phyloP scores from a whole-genome alignment of 2,329 filamentous ascomycete species.

The Talaromyces rugulosus region DNA sequence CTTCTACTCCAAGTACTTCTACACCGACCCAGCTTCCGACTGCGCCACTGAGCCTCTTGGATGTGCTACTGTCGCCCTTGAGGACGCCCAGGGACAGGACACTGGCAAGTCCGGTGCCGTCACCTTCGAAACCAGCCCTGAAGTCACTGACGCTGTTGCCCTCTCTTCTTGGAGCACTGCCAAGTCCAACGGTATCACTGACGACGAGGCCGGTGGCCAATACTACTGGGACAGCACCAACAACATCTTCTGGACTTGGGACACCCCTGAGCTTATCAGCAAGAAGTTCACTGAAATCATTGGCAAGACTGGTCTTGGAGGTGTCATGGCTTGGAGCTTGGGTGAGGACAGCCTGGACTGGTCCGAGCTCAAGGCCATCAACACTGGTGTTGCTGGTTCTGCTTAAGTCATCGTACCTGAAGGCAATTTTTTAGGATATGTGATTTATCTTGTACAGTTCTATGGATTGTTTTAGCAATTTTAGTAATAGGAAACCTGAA shows the following conservation, averaged over 20 bases:
- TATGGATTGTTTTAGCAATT: background rate
- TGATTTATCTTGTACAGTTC: background rate
- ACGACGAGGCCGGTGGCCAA: slow-evolving; percentile 57
- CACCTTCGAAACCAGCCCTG: slow-evolving; percentile 43
- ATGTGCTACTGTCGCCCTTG: slow-evolving; percentile 57
- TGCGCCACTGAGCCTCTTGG: slow-evolving; percentile 50
- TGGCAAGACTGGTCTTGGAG: slow-evolving; percentile 55
- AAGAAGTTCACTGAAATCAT: slow-evolving; percentile 62
- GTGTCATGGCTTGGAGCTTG: slow-evolving; percentile 71
- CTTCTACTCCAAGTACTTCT: slow-evolving; percentile 67
- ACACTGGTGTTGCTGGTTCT: slow-evolving; percentile 22
- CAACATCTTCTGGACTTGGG: slow-evolving; percentile 70
- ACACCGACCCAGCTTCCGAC: slow-evolving; percentile 45
- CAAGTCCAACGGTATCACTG: slow-evolving; percentile 49
- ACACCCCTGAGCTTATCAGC: slow-evolving; percentile 57
- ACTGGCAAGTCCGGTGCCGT: slow-evolving; percentile 48
- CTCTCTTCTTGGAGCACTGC: slow-evolving; percentile 57
- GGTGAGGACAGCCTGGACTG: slow-evolving; percentile 58
- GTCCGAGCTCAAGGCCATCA: slow-evolving; percentile 43
- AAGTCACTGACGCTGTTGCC: slow-evolving; percentile 43
- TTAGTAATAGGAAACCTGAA: background rate
- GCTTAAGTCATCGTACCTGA: background rate
- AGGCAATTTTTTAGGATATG: background rate
- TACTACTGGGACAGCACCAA: slow-evolving; percentile 63
- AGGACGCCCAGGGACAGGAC: slow-evolving; percentile 58